A percentile compares a stretch with the other conserved stretches of the same genome.
These are phyloP conservation scores for Leishmania guyanensis DNA, from an alignment of 208 protist genomes.

Conservation along the genomic window DNA sequence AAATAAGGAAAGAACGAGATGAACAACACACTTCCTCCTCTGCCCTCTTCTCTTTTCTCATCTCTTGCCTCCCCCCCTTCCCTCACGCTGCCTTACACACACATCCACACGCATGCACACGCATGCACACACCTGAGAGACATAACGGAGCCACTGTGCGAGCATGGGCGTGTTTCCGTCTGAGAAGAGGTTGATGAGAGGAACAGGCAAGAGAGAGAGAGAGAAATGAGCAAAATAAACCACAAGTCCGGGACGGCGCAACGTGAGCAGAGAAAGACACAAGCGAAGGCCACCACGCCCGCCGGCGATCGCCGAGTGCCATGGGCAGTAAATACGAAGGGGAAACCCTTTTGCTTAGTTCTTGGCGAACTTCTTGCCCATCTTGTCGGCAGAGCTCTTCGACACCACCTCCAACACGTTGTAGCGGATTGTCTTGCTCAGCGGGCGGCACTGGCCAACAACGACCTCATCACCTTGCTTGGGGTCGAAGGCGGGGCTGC, in stretches of 20 bases:
- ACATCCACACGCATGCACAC: background rate
- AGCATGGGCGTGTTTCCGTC: background rate
- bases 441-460: conserved; percentile 99
- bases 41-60: background rate
- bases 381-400: conserved; percentile 86
- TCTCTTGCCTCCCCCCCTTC: background rate
- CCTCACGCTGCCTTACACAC: background rate
- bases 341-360: conserved; percentile 42
- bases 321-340: background rate
- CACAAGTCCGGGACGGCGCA: background rate
- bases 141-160: background rate
- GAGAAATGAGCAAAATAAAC: background rate
- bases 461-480: conserved; percentile 98
- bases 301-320: background rate
- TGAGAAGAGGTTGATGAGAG: background rate
- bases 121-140: background rate
- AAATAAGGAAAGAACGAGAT: background rate
- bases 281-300: background rate
- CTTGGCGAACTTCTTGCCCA: conserved; percentile 90
- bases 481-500: conserved; percentile 98
- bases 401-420: conserved; percentile 98
- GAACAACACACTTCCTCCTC: too few relatives aligned
- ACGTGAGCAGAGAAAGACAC: background rate
- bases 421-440: conserved; percentile 99
- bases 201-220: background rate